Conservation (phyloP, 805 yeast genomes). For the Maudiozyma barnettii region DNA sequence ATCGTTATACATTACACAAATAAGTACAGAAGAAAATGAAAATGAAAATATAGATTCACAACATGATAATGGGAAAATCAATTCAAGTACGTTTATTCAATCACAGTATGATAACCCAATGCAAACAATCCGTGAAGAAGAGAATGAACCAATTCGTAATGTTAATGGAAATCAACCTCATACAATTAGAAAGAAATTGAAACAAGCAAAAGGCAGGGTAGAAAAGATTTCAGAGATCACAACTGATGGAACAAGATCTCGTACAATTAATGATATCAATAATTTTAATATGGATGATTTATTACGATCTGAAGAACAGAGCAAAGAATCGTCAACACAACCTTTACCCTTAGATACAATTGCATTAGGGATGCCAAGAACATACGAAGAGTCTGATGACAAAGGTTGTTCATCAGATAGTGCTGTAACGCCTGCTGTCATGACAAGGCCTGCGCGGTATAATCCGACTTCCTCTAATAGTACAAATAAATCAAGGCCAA, state of each 20-base stretch:
- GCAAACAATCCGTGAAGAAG: slow-evolving; percentile 6
- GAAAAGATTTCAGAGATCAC: not conserved
- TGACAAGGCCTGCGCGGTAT: too few relatives aligned
- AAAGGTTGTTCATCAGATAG: not conserved
- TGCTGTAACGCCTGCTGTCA: not conserved
- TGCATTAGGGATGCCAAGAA: slow-evolving; percentile 5
- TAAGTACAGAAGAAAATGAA: too few relatives aligned
- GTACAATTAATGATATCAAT: not conserved
- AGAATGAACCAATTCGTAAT: not conserved
- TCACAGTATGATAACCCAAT: not conserved
- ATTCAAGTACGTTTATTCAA: not conserved
- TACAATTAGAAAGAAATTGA: not conserved
- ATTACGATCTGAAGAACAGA: not conserved
- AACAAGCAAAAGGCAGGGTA: not conserved
- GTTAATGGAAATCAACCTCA: not conserved
- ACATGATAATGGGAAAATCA: not conserved
- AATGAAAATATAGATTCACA: too few relatives aligned
- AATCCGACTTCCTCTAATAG: too few relatives aligned
- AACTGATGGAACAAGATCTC: not conserved
- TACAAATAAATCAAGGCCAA: too few relatives aligned
- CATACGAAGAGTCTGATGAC: too few relatives aligned
- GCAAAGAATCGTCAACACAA: not conserved
- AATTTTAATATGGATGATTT: not conserved
- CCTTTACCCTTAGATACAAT: slow-evolving; percentile 18
- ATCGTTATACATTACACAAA: too few relatives aligned